Percentiles rank a stretch among this genome's conserved stretches.
These are phyloP conservation scores for Corylus avellana DNA, from an alignment of 306 rosid genomes.

Conservation along the genomic window DNA sequence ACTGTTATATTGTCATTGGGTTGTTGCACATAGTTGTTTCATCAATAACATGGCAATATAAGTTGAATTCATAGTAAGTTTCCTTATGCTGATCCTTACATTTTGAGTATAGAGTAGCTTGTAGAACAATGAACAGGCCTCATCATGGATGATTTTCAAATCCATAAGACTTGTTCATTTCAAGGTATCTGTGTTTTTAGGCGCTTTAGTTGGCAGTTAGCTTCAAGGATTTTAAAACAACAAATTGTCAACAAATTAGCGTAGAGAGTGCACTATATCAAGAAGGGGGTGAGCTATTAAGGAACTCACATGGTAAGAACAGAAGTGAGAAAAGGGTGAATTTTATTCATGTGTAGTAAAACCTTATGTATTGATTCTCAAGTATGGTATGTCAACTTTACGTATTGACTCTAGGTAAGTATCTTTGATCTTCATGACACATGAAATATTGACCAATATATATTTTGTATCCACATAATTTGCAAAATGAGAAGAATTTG, in stretches of 20 bases:
- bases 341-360: neutral
- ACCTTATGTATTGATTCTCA: neutral
- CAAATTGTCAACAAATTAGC: neutral
- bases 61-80: neutral
- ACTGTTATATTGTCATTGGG: neutral
- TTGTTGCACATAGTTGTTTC: neutral
- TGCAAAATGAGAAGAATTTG: too few relatives aligned
- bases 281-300: neutral
- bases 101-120: neutral
- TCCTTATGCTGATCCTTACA: neutral
- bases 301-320: neutral
- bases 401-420: neutral
- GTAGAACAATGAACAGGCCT: neutral
- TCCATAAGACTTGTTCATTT: neutral
- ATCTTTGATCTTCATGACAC: neutral
- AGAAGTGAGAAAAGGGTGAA: neutral
- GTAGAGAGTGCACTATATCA: neutral
- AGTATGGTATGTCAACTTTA: neutral
- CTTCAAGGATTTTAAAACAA: neutral
- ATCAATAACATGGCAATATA: neutral
- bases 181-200: neutral
- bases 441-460: neutral
- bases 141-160: neutral
- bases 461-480: too few relatives aligned
- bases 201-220: neutral